Percentiles rank a stretch among this genome's conserved stretches.
phyloP scores from a whole-genome alignment of 1,284 basidiomycete genomes.

The Xerocomus nothofagi region DNA sequence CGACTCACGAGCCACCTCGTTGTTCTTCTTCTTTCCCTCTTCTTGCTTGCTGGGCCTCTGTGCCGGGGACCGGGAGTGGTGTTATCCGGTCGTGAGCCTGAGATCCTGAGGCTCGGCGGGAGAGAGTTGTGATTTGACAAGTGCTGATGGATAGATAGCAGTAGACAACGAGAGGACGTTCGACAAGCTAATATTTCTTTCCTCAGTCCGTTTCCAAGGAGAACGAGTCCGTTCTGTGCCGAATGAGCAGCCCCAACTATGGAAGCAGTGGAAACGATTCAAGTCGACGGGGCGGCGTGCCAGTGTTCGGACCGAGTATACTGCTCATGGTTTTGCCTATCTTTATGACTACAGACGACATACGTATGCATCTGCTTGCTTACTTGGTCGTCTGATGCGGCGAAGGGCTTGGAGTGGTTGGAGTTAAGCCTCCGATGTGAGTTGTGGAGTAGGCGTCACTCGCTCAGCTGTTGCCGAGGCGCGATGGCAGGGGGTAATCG shows the following conservation, averaged over 20 bases:
- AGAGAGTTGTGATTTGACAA: neutral
- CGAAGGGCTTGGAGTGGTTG: too few relatives aligned
- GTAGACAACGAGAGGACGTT: conserved; percentile 5
- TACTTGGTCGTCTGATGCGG: conserved; percentile 13
- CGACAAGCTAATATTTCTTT: conserved; percentile 3
- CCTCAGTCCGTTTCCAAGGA: neutral
- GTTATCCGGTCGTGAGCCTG: neutral
- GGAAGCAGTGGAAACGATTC: too few relatives aligned
- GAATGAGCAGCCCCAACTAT: too few relatives aligned
- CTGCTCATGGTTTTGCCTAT: conserved; percentile 12
- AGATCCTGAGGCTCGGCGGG: too few relatives aligned
- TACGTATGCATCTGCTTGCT: conserved; percentile 7
- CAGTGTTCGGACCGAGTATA: too few relatives aligned
- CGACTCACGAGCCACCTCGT: neutral
- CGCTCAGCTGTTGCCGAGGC: neutral
- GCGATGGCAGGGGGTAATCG: neutral
- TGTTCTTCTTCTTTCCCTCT: neutral
- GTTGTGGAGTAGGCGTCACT: neutral
- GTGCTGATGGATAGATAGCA: neutral
- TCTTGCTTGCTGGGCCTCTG: neutral
- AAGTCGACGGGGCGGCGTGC: neutral
- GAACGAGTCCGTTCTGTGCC: neutral
- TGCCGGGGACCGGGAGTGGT: conserved; percentile 2
- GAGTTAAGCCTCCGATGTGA: conserved; percentile 10
- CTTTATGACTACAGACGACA: too few relatives aligned